phyloP scores from a whole-genome alignment of 805 yeast species.

The Kodamaea kaohsiungensis region DNA sequence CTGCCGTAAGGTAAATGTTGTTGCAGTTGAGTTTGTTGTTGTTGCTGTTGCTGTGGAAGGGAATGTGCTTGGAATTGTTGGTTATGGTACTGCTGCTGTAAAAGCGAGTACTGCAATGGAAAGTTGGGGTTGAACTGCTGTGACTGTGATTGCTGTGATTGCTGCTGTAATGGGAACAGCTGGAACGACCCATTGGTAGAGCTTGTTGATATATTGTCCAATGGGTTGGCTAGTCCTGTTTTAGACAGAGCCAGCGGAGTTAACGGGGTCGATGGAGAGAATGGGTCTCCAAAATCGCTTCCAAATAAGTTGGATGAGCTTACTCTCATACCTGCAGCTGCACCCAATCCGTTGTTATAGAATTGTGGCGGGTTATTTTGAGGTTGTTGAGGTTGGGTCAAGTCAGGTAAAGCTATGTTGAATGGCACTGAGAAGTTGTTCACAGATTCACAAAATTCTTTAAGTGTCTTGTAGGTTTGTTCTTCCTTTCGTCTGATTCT shows the following conservation, averaged over 20 bases:
- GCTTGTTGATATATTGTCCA: slow-evolving; percentile 17
- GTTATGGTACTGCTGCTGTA: slow-evolving; percentile 9
- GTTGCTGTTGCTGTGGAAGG: slow-evolving; percentile 4
- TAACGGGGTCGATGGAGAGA: slow-evolving; percentile 9
- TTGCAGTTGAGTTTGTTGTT: neutral
- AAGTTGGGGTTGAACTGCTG: neutral
- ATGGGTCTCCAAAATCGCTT: slow-evolving; percentile 19
- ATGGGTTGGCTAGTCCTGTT: slow-evolving; percentile 17
- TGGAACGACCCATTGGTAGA: slow-evolving; percentile 26
- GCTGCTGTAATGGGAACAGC: slow-evolving; percentile 30
- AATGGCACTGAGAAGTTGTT: slow-evolving; percentile 62
- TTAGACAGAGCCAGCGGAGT: slow-evolving; percentile 20
- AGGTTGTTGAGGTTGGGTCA: slow-evolving; percentile 6
- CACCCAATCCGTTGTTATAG: slow-evolving; percentile 7
- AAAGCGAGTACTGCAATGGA: slow-evolving; percentile 6
- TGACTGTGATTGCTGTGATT: slow-evolving; percentile 16
- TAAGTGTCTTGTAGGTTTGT: slow-evolving; percentile 47
- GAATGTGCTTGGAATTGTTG: slow-evolving; percentile 8
- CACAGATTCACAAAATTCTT: slow-evolving; percentile 50
- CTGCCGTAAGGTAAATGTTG: slow-evolving; percentile 1
- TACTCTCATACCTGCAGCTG: slow-evolving; percentile 21
- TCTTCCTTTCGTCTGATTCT: slow-evolving; percentile 62
- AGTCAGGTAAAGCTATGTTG: slow-evolving; percentile 52
- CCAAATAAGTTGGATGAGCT: slow-evolving; percentile 23
- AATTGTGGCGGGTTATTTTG: neutral